Base-by-base conservation (phyloP, 805 yeast genomes). In the Lipomyces kockii region DNA sequence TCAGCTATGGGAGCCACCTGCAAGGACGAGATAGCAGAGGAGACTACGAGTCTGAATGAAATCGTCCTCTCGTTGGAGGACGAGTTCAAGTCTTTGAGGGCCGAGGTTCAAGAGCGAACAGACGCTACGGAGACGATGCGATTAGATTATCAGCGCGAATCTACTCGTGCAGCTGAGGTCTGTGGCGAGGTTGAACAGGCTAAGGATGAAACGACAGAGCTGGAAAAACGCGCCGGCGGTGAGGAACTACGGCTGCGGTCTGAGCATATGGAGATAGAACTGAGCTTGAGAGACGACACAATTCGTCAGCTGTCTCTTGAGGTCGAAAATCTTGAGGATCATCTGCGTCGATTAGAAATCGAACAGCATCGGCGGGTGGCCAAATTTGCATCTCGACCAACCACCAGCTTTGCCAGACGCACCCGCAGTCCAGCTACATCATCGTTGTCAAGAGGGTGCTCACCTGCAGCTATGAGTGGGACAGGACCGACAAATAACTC, bases 81-180 rank as follows among this genome's bases (percentile, higher is more conserved):
- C 4, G 80, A 82, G 60, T 77, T 87, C 1, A 77, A 79, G 34
- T 81, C 77, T 34, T 77, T 83, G 58, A 77, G 83, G 25, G 76
- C 79, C 14, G 82, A 82, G 66, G 74, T 83, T 0, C 82, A 82
- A 32, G 80, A 87, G 5, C 81, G 82, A 58, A 75, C 77, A 2
- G 85, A 85, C 43, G 97, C 91, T 72, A 83, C 82, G 54, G 85
- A 81, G 61, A 91, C 89, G 76, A 88, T 74, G 74, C 74, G 75
- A 29, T 63, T 58, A 27, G 74, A 73, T 51, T 76, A 71, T 64
- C 78, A 77, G 64, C 65, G 68, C 56, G 77, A 78, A 7, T 73
- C 78, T 1, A 69, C 72, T 9, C 72, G 75, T 2, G 78, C 80
- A 4, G 76, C 76, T 1, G 78, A 75, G 57, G 70, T 75, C 0